Evolutionary conservation across 163 green algal species (phyloP).

Genomic region (Volvox carteri): DNA sequence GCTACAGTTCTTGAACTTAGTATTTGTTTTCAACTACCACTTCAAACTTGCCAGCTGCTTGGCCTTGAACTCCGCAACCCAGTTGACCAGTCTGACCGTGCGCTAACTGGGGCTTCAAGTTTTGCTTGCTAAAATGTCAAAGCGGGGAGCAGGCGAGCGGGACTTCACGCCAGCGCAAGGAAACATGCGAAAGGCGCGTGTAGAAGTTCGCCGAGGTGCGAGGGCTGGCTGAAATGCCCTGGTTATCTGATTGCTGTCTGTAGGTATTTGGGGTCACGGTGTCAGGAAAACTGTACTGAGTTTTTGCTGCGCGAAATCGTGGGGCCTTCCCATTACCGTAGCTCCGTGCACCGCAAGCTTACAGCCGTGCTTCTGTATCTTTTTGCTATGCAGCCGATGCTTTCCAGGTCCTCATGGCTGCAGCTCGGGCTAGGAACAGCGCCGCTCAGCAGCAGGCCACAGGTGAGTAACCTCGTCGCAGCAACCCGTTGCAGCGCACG

Average conservation of each 20-base stretch:
- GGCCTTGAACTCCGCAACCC: neutral
- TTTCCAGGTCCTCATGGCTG: constrained; percentile 39
- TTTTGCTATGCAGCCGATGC: constrained; percentile 33
- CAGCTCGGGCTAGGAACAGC: neutral
- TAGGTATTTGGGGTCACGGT: too few species aligned
- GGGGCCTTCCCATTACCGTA: too few species aligned
- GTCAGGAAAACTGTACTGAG: too few species aligned
- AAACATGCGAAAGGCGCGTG: constrained; percentile 45
- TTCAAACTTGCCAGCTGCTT: constrained; percentile 3
- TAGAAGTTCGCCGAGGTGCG: constrained; percentile 40
- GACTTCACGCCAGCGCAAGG: constrained; percentile 41
- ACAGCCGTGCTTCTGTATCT: too few species aligned
- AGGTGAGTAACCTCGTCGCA: neutral
- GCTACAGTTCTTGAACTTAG: too few species aligned
- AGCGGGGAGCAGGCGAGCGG: constrained; percentile 27
- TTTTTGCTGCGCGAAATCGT: too few species aligned
- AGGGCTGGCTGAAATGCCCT: neutral
- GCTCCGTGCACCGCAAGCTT: too few species aligned
- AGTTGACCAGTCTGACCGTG: neutral
- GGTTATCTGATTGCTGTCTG: neutral
- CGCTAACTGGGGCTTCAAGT: too few species aligned
- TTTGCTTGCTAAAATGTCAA: constrained; percentile 37
- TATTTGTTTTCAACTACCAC: neutral
- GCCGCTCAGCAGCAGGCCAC: neutral
- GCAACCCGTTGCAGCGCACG: neutral